Conservation (phyloP, 768 basidiomycete genomes). For the Glaciozyma martinii region DNA sequence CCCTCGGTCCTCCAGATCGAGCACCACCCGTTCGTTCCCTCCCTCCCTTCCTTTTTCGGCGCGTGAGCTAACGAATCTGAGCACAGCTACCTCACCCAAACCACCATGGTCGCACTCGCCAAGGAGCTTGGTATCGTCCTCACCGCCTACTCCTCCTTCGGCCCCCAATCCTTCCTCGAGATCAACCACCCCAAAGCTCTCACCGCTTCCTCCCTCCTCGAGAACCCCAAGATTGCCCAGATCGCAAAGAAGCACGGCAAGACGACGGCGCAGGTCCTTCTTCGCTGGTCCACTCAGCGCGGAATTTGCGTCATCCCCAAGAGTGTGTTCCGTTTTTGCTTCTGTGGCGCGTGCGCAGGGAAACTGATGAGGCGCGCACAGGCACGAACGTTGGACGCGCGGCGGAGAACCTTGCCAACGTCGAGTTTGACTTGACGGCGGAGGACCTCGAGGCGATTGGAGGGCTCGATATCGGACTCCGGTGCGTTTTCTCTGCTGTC, state of each 20-base stretch:
- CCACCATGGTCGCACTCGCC: conserved; percentile 41
- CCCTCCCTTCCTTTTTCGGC: too few relatives aligned
- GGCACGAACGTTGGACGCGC: background rate
- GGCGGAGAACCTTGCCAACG: background rate
- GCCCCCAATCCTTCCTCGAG: conserved; percentile 50
- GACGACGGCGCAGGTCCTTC: conserved; percentile 57
- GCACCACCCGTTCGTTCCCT: conserved; percentile 40
- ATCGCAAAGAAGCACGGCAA: conserved; percentile 24
- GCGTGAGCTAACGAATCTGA: too few relatives aligned
- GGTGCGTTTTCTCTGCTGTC: background rate
- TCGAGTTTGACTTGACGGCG: background rate
- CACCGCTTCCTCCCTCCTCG: conserved; percentile 21
- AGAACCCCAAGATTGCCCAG: conserved; percentile 16
- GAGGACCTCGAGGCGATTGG: background rate
- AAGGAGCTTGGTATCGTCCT: conserved; percentile 46
- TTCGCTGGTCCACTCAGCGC: conserved; percentile 71
- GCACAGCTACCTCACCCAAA: background rate
- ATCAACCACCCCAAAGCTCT: conserved; percentile 52
- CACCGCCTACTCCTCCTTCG: conserved; percentile 54
- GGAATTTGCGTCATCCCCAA: conserved; percentile 70
- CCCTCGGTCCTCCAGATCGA: conserved; percentile 57
- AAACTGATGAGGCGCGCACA: background rate
- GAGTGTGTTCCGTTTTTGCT: conserved; percentile 15
- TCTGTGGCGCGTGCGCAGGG: background rate
- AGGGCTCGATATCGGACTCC: background rate